Percentiles rank a stretch among this genome's conserved stretches.
These are phyloP conservation scores for Linderniella brevidens DNA, from an alignment of 257 asterid species.

Conservation along the genomic window DNA sequence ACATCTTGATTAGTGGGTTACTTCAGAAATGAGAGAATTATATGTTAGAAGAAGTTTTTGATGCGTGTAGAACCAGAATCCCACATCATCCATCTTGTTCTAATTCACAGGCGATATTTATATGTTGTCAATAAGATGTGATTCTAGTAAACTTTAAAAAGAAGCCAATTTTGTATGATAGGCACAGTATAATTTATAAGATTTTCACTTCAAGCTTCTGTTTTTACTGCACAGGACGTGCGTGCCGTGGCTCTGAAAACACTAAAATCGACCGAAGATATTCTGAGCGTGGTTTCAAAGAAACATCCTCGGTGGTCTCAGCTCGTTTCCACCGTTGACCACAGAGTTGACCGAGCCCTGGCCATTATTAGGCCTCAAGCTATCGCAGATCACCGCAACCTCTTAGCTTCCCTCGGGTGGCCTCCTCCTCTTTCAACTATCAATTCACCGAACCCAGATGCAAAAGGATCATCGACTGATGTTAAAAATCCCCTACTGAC, in stretches of 20 bases:
- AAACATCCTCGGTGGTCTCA: constrained; percentile 68
- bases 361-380: constrained; percentile 93
- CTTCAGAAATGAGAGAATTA: too few species aligned
- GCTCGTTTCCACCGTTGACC: constrained; percentile 86
- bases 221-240: constrained; percentile 35
- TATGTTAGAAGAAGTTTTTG: too few species aligned
- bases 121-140: too few species aligned
- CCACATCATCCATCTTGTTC: too few species aligned
- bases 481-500: constrained; percentile 72
- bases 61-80: too few species aligned
- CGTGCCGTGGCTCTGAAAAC: constrained; percentile 44
- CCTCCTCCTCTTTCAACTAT: constrained; percentile 70
- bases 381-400: constrained; percentile 85
- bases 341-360: constrained; percentile 87
- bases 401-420: constrained; percentile 94
- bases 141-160: background rate
- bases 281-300: constrained; percentile 49
- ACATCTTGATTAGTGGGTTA: too few species aligned
- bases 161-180: background rate
- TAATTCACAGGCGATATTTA: too few species aligned
- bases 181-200: background rate
- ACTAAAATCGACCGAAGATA: constrained; percentile 53
- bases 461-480: constrained; percentile 30
- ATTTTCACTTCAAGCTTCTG: constrained; percentile 4
- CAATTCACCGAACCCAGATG: constrained; percentile 34